phyloP scores from a whole-genome alignment of 2,329 filamentous ascomycete genomes.

The Xylaria sp. region DNA sequence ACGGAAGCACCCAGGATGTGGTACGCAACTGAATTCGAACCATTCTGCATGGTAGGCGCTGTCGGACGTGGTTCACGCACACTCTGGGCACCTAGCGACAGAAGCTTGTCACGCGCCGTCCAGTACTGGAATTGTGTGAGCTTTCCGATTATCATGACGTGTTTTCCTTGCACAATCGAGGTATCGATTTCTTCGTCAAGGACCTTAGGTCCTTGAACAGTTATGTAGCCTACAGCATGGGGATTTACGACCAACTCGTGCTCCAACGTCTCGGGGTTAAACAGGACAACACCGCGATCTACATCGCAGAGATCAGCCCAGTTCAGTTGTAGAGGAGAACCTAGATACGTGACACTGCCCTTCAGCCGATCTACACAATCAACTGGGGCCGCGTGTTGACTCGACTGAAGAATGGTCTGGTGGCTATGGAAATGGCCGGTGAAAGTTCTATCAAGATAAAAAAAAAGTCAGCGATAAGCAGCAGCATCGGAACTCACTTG shows the following conservation, averaged over 20 bases:
- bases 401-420: conserved; percentile 29
- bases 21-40: not conserved
- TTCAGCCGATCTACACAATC: conserved; percentile 9
- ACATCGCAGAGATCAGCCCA: conserved; percentile 32
- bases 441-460: conserved; percentile 24
- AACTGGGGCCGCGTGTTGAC: not conserved
- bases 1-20: conserved; percentile 21
- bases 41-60: conserved; percentile 6
- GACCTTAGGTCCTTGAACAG: conserved; percentile 22
- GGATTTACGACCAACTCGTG: conserved; percentile 29
- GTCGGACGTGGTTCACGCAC: conserved; percentile 28
- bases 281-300: conserved; percentile 28
- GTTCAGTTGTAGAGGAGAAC: conserved; percentile 31
- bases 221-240: conserved; percentile 26
- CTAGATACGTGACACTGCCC: conserved; percentile 32
- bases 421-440: conserved; percentile 34
- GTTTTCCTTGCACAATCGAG: conserved; percentile 23
- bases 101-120: conserved; percentile 27
- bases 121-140: conserved; percentile 26
- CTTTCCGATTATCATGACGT: conserved; percentile 32
- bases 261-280: conserved; percentile 30
- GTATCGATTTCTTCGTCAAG: conserved; percentile 20
- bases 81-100: conserved; percentile 28
- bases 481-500: not conserved
- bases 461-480: conserved; percentile 1